Base-by-base conservation (phyloP, 306 rosid species). In the Dryas alaskensis region DNA sequence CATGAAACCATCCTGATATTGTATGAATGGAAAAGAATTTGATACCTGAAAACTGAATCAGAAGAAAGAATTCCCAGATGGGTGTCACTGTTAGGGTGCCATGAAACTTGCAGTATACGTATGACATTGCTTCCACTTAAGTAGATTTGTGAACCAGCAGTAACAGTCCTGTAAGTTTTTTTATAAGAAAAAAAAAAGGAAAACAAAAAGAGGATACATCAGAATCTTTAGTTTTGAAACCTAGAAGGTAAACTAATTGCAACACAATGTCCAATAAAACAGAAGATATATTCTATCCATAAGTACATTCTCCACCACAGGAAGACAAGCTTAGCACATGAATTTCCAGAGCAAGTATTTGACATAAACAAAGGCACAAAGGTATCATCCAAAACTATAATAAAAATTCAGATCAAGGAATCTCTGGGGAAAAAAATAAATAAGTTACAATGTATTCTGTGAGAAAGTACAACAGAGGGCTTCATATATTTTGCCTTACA, bases 51-150 rank as follows among this genome's bases (percentile, higher is more conserved):
- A 83, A 94, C 96, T 8, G 97, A 87, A 81, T 94, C 97, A 70
- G 97, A 88, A 65, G 99, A 92, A 64, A 94, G 96, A 76, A 94
- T 80, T 78, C 99, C 99, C 84, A 92, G 73, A 83, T 95, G 96
- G 69, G 85, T 84, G 50, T 86, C 87, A 73, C 99, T 90, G 78
- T 81, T 84, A 16, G 97, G 96, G 81, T 95, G 97, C 98, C 99
- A 92, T 40, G 82, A 82, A 60, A 85, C 92, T 81, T 94, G 84
- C 67, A 92, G 81, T 17, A 85, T 75, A 44, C 88, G 88, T 74
- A 92, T 84, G 61, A 84, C 81, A 74, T 79, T 86, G 86, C 80
- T 69, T 51, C 80, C 82, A 7, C 70, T 59, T 39, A 78, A 76
- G 84, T 90, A 86, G 43, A 85, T 65, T 77, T 81, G 71, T 47